Percentiles rank a stretch among this genome's conserved stretches.
Evolutionary conservation across 2,329 filamentous ascomycete genomes (phyloP).

Genomic region (Mariannaea elegans): DNA sequence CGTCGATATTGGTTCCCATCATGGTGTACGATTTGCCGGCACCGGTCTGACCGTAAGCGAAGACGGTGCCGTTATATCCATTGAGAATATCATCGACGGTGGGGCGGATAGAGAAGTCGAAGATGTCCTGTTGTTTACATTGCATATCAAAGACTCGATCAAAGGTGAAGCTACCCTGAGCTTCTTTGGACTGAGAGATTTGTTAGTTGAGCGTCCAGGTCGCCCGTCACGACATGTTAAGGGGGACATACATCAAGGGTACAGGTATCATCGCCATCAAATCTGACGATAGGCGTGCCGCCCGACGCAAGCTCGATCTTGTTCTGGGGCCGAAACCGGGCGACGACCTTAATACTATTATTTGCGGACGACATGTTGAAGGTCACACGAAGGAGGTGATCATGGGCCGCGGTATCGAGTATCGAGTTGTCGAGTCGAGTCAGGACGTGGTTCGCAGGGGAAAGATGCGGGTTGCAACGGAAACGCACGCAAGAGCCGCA

Average conservation of each 20-base stretch:
- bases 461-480: slow-evolving; percentile 28
- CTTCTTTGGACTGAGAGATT: slow-evolving; percentile 77
- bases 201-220: slow-evolving; percentile 34
- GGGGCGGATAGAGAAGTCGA: slow-evolving; percentile 95
- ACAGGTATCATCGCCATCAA: slow-evolving; percentile 90
- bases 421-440: slow-evolving; percentile 25
- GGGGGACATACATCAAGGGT: slow-evolving; percentile 75
- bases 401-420: slow-evolving; percentile 36
- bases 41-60: slow-evolving; percentile 97
- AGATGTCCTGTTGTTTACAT: slow-evolving; percentile 90
- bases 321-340: slow-evolving; percentile 97
- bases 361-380: slow-evolving; percentile 65
- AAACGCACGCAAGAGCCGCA: slow-evolving; percentile 34
- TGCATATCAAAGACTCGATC: slow-evolving; percentile 97
- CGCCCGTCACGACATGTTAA: background rate
- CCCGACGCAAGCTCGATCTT: slow-evolving; percentile 89
- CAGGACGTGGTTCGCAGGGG: slow-evolving; percentile 31
- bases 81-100: slow-evolving; percentile 99
- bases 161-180: slow-evolving; percentile 89
- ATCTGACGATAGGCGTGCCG: slow-evolving; percentile 90
- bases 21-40: slow-evolving; percentile 99
- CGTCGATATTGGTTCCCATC: slow-evolving; percentile 83
- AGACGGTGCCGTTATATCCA: slow-evolving; percentile 98
- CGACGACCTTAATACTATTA: slow-evolving; percentile 87
- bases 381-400: slow-evolving; percentile 37